Evolutionary conservation across 306 rosid species (phyloP), one percentile per base, ranked within the genome.

Genomic region (Hippophae gyantsensis): DNA sequence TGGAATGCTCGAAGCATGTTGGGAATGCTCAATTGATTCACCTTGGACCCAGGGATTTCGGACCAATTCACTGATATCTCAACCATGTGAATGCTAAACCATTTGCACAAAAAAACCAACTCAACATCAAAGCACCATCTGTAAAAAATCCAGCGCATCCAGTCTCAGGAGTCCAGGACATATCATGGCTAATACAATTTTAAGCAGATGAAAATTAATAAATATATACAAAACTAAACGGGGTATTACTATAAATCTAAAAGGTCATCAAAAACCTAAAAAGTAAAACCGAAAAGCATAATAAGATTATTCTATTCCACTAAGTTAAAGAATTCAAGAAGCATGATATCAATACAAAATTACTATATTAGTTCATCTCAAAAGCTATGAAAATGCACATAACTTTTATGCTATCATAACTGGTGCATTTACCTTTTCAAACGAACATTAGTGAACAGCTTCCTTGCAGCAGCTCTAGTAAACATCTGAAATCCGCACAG

Each of bases 81-180:
- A n/a, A 79, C 60, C 70, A 92, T 74, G 9, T 83, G 89, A 62
- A 92, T 85, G 58, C 59, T 7, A 80, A 92, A 85, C 78, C 84
- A 49, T 60, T 85, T 85, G 71, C 93, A 76, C 6, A 92, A 79
- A 69, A 62, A 85, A 52, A 92, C 98, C 67, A 87, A 56, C 61
- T 92, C 96, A 44, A 92, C 98, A 46, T 92, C 98, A 59, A 92
- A 92, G 72, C 98, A 92, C 98, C 98, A 92, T 79, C 96, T 92
- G 88, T 18, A 18, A 18, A 18, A 18, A 18, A 18, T 18, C 23
- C 23, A 18, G 23, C 23, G 23, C 23, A 18, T 18, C 23, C 0
- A 18, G 18, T 18, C 18, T 18, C 18, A 18, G 18, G 18, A 18
- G 18, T 18, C 18, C 18, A 18, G 18, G 18, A 18, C 18, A 18